Conservation (phyloP, 768 basidiomycete genomes). For the Xerocomus potaroensis region DNA sequence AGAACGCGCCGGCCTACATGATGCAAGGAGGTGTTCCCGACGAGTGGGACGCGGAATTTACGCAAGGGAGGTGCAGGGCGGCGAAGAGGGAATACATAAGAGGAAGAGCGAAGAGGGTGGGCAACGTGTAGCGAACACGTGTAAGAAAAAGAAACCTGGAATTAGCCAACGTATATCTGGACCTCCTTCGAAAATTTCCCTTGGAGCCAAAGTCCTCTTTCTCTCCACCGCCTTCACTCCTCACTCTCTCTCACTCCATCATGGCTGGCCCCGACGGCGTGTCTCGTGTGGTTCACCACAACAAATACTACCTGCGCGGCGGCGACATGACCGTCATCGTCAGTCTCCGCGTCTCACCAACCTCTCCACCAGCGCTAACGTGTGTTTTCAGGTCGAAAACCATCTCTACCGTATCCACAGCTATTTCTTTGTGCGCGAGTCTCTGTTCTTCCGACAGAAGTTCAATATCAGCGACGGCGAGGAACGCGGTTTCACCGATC, state of each 20-base stretch:
- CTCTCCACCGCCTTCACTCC: constrained; percentile 28
- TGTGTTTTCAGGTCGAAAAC: constrained; percentile 48
- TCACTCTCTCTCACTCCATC: constrained; percentile 18
- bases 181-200: constrained; percentile 36
- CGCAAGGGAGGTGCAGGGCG: constrained; percentile 22
- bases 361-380: constrained; percentile 9
- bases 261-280: constrained; percentile 28
- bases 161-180: constrained; percentile 31
- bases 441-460: constrained; percentile 40
- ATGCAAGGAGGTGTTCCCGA: constrained; percentile 8
- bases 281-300: constrained; percentile 33
- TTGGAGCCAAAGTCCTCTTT: constrained; percentile 26
- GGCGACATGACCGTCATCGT: constrained; percentile 60
- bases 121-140: constrained; percentile 36
- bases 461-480: constrained; percentile 30
- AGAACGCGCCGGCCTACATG: constrained; percentile 1
- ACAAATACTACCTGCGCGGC: constrained; percentile 51
- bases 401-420: constrained; percentile 54
- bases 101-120: constrained; percentile 14
- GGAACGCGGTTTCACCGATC: constrained; percentile 36
- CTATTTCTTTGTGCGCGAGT: constrained; percentile 63
- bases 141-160: constrained; percentile 29
- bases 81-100: constrained; percentile 19
- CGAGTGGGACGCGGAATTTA: constrained; percentile 21
- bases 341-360: constrained; percentile 23